Percentiles rank a stretch among this genome's conserved stretches.
Conservation (phyloP, 1,139 yeast genomes). For the Pichia inconspicua region DNA sequence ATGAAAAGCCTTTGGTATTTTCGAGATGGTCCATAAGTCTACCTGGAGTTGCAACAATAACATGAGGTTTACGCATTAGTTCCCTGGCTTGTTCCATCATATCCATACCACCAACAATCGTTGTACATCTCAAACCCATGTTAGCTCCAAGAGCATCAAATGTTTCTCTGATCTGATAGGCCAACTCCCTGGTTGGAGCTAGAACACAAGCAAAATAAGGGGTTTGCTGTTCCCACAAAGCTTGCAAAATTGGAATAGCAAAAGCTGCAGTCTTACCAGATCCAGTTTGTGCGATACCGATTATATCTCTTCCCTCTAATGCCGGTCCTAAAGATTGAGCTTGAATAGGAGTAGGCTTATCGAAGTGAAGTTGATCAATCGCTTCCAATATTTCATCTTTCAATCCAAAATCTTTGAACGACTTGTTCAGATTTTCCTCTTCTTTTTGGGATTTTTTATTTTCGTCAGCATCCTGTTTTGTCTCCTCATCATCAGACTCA, state of each 20-base stretch:
- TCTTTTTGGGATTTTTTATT: constrained; percentile 9
- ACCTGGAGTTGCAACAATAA: constrained; percentile 95
- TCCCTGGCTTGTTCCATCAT: constrained; percentile 97
- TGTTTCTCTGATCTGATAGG: constrained; percentile 91
- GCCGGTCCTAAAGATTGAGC: constrained; percentile 89
- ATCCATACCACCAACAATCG: constrained; percentile 97
- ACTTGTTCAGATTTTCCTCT: constrained; percentile 33
- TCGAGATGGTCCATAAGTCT: constrained; percentile 92
- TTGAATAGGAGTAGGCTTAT: constrained; percentile 85
- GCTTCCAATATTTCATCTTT: constrained; percentile 81
- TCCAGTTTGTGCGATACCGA: constrained; percentile 79
- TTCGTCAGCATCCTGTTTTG: constrained; percentile 5
- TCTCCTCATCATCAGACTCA: constrained; percentile 11
- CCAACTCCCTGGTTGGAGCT: constrained; percentile 96
- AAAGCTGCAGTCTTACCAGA: constrained; percentile 85
- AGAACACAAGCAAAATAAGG: constrained; percentile 85
- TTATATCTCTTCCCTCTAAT: constrained; percentile 72
- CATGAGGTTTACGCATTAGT: constrained; percentile 86
- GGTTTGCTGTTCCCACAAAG: constrained; percentile 79
- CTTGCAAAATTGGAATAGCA: constrained; percentile 85
- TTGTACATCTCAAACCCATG: constrained; percentile 83
- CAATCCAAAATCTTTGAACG: constrained; percentile 45
- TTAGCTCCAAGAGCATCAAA: constrained; percentile 86
- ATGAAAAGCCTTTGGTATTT: constrained; percentile 84
- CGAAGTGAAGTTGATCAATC: constrained; percentile 55